Evolutionary conservation across 2,329 filamentous ascomycete species (phyloP).

Genomic region (Magnaporthales sp.): DNA sequence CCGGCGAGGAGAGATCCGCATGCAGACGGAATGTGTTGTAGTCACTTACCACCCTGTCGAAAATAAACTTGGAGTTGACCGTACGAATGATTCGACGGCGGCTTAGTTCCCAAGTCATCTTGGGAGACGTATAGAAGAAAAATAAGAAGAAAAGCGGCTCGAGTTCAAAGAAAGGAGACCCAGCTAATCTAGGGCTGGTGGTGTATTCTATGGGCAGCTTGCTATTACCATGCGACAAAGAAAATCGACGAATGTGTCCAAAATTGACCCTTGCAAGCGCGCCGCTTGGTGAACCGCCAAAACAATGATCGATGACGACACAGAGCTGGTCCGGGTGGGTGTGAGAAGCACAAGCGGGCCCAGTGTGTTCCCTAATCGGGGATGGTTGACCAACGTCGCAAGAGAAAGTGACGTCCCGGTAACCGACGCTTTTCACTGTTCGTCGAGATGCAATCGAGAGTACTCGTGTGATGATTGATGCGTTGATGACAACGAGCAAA

Average conservation of each 20-base stretch:
- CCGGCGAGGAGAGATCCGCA: background rate
- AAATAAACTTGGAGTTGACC: slow-evolving; percentile 65
- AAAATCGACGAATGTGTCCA: background rate
- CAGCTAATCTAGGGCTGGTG: background rate
- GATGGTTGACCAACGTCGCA: background rate
- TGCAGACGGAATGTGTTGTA: background rate
- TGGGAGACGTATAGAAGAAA: slow-evolving; percentile 9
- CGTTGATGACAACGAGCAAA: background rate
- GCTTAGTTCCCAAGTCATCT: slow-evolving; percentile 50
- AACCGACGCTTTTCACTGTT: background rate
- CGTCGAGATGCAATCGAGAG: background rate
- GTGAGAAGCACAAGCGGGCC: background rate
- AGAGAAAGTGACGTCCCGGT: background rate
- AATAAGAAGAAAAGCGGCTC: background rate
- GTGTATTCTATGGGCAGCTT: background rate
- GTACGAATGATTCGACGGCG: slow-evolving; percentile 54
- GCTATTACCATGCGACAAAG: background rate
- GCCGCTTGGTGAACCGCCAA: background rate
- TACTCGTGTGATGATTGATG: background rate
- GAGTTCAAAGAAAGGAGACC: background rate
- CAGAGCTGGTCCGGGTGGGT: slow-evolving; percentile 1
- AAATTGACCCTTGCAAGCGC: background rate
- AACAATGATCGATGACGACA: slow-evolving; percentile 6
- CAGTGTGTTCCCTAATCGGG: background rate
- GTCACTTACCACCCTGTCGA: slow-evolving; percentile 59